phyloP scores from a whole-genome alignment of 1,139 yeast genomes.

The Magnusiomyces suaveolens region DNA sequence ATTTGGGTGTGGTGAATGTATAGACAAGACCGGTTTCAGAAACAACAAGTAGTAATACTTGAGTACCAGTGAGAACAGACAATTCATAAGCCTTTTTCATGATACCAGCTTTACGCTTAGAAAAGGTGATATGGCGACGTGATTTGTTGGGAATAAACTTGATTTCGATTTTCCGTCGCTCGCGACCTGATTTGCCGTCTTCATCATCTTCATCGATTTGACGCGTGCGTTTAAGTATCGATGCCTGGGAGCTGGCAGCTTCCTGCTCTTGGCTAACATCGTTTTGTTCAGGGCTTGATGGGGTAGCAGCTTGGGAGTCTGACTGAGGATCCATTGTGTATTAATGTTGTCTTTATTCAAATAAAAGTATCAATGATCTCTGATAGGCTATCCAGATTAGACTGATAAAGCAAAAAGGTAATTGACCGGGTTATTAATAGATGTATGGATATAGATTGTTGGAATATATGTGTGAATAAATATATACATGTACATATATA shows the following conservation, averaged over 20 bases:
- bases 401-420: too few species aligned
- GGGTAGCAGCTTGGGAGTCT: neutral
- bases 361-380: too few species aligned
- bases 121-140: conserved; percentile 92
- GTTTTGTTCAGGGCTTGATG: conserved; percentile 3
- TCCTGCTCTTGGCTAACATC: neutral
- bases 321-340: neutral
- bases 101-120: conserved; percentile 96
- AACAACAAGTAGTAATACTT: conserved; percentile 84
- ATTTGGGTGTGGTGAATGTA: conserved; percentile 96
- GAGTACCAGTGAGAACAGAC: conserved; percentile 93
- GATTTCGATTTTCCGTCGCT: conserved; percentile 93
- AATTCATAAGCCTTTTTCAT: conserved; percentile 97
- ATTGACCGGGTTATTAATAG: too few species aligned
- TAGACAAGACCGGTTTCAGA: conserved; percentile 96
- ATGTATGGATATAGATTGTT: too few species aligned
- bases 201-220: conserved; percentile 42
- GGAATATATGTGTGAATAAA: neutral
- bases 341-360: neutral
- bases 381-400: too few species aligned
- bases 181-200: conserved; percentile 55
- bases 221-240: conserved; percentile 20
- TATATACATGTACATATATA: neutral
- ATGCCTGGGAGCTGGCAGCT: conserved; percentile 8
- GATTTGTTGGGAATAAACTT: conserved; percentile 95